These are phyloP conservation scores for Paxillus rubicundulus DNA, from an alignment of 768 basidiomycete species.

Conservation along the genomic window DNA sequence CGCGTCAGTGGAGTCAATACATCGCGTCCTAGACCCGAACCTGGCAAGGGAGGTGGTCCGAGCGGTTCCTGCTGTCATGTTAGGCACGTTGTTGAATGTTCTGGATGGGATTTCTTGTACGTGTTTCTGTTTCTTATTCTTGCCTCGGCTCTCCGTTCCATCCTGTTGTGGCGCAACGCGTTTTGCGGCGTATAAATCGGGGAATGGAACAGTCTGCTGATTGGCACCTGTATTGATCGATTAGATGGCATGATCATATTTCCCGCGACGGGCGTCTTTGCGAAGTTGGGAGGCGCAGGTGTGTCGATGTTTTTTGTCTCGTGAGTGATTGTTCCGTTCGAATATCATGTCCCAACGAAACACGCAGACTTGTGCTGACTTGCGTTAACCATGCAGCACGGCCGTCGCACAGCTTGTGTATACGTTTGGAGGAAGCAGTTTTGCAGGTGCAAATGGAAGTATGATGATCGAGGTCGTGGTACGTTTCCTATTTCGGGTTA, in stretches of 20 bases:
- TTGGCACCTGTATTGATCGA: slow-evolving; percentile 6
- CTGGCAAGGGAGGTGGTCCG: slow-evolving; percentile 24
- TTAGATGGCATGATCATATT: slow-evolving; percentile 95
- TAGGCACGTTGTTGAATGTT: slow-evolving; percentile 85
- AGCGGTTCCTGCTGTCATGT: slow-evolving; percentile 77
- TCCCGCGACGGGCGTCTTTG: slow-evolving; percentile 78
- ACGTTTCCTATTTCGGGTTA: slow-evolving; percentile 31
- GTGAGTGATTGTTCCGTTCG: slow-evolving; percentile 35
- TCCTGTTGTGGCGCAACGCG: not conserved
- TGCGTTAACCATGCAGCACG: slow-evolving; percentile 40
- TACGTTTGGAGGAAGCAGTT: slow-evolving; percentile 82
- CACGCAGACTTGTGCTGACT: no score
- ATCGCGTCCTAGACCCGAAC: slow-evolving; percentile 14
- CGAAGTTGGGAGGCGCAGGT: slow-evolving; percentile 79
- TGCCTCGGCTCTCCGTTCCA: not conserved
- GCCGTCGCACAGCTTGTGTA: slow-evolving; percentile 82
- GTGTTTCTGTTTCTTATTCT: slow-evolving; percentile 26
- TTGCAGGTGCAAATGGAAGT: slow-evolving; percentile 87
- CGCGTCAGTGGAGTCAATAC: slow-evolving; percentile 9
- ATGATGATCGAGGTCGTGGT: slow-evolving; percentile 99
- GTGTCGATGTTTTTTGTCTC: slow-evolving; percentile 96
- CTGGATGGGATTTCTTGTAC: slow-evolving; percentile 91
- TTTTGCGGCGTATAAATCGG: slow-evolving; percentile 1
- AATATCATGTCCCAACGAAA: no score
- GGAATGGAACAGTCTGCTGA: not conserved